Evolutionary conservation across 345 rosid genomes (phyloP).

Genomic region (Cardiospermum halicacabum): DNA sequence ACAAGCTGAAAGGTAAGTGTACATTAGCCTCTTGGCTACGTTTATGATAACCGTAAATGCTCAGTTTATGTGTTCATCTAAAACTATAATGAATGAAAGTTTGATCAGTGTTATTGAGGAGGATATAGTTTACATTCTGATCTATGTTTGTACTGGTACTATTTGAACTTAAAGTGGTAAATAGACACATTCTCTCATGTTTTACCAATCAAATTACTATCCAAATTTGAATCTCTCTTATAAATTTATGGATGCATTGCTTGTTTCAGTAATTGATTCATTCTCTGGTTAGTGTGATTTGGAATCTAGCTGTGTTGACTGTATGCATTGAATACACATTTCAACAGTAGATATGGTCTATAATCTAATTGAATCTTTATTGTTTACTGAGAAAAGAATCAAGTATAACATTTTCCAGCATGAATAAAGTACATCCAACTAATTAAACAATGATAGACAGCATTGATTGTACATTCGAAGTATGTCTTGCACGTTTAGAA

Average conservation of each 20-base stretch:
- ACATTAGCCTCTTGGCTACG: constrained; percentile 1
- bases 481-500: constrained; percentile 3
- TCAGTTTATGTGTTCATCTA: not conserved
- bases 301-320: too few relatives aligned
- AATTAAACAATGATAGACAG: not conserved
- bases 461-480: not conserved
- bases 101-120: constrained; percentile 10
- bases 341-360: not conserved
- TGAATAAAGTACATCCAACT: not conserved
- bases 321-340: not conserved
- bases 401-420: not conserved
- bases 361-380: not conserved
- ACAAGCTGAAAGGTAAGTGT: constrained; percentile 46
- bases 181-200: not conserved
- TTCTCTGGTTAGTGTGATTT: not conserved
- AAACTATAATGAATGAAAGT: not conserved
- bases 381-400: not conserved
- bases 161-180: constrained; percentile 6
- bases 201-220: not conserved
- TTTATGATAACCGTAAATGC: not conserved
- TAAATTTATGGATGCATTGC: not conserved
- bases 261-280: not conserved
- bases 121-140: constrained; percentile 3
- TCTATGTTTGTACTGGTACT: not conserved
- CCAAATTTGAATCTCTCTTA: not conserved